These are phyloP conservation scores for Hypoxylon sp. DNA, from an alignment of 2,329 filamentous ascomycete species.

Conservation along the genomic window DNA sequence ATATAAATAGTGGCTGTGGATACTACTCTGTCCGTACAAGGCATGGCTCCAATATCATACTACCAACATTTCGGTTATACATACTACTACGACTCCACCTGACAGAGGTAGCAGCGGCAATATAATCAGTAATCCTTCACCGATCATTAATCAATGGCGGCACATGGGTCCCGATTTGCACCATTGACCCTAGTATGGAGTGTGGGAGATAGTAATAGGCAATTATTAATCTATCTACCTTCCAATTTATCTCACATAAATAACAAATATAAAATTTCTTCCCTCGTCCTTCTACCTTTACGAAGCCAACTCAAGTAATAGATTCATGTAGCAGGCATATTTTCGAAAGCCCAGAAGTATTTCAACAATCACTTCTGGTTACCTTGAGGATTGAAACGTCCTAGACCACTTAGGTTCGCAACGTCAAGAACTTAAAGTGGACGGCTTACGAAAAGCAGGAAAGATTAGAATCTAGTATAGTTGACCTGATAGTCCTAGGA, in stretches of 20 bases:
- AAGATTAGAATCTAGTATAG: neutral
- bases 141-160: slow-evolving; percentile 31
- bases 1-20: slow-evolving; percentile 9
- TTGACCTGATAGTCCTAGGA: neutral
- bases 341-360: neutral
- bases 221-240: slow-evolving; percentile 26
- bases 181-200: slow-evolving; percentile 11
- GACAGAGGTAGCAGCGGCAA: neutral
- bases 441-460: neutral
- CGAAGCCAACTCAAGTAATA: slow-evolving; percentile 1
- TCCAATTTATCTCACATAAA: slow-evolving; percentile 1
- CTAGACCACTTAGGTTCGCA: neutral
- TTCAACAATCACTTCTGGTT: neutral
- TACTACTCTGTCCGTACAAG: neutral
- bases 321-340: neutral
- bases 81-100: slow-evolving; percentile 20
- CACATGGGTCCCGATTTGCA: slow-evolving; percentile 18
- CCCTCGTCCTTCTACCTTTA: neutral
- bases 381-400: neutral
- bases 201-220: slow-evolving; percentile 12
- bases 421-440: neutral
- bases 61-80: slow-evolving; percentile 21
- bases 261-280: slow-evolving; percentile 1
- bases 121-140: slow-evolving; percentile 17
- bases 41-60: slow-evolving; percentile 7